Conservation (phyloP, 1,284 basidiomycete species). For the Inonotus hispidus region DNA sequence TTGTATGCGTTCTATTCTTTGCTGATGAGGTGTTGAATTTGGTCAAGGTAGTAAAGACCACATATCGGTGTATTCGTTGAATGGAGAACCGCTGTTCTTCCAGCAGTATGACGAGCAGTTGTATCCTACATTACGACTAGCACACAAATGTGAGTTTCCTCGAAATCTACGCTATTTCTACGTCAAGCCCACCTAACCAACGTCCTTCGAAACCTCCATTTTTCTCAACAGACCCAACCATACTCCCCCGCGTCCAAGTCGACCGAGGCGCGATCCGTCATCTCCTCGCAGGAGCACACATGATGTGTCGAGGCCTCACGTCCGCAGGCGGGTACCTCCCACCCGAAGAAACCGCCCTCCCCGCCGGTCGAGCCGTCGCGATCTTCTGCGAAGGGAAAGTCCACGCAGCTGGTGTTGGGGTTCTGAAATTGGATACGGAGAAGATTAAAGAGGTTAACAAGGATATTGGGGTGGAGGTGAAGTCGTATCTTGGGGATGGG, state of each 20-base stretch:
- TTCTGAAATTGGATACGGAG: slow-evolving; percentile 79
- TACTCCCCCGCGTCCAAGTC: slow-evolving; percentile 85
- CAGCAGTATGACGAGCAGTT: slow-evolving; percentile 96
- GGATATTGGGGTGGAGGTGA: slow-evolving; percentile 85
- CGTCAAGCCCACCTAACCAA: background rate
- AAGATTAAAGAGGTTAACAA: slow-evolving; percentile 91
- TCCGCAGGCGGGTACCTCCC: slow-evolving; percentile 89
- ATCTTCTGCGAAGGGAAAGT: slow-evolving; percentile 97
- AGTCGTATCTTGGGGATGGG: slow-evolving; percentile 86
- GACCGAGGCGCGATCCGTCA: slow-evolving; percentile 99
- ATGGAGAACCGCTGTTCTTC: slow-evolving; percentile 88
- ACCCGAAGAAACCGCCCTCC: slow-evolving; percentile 62
- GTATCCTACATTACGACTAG: slow-evolving; percentile 80
- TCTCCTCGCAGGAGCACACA: slow-evolving; percentile 86
- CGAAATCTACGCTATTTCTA: background rate
- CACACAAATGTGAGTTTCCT: slow-evolving; percentile 80
- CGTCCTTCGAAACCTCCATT: background rate
- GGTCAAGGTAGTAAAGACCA: slow-evolving; percentile 78
- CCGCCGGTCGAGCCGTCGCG: slow-evolving; percentile 72
- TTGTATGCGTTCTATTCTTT: background rate
- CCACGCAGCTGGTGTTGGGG: slow-evolving; percentile 84
- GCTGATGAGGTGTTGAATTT: slow-evolving; percentile 9
- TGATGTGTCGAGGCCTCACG: slow-evolving; percentile 97
- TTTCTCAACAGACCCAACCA: slow-evolving; percentile 68
- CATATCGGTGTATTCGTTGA: slow-evolving; percentile 86